Evolutionary conservation across 2,329 filamentous ascomycete species (phyloP).

Genomic region (Monosporascus sp.): DNA sequence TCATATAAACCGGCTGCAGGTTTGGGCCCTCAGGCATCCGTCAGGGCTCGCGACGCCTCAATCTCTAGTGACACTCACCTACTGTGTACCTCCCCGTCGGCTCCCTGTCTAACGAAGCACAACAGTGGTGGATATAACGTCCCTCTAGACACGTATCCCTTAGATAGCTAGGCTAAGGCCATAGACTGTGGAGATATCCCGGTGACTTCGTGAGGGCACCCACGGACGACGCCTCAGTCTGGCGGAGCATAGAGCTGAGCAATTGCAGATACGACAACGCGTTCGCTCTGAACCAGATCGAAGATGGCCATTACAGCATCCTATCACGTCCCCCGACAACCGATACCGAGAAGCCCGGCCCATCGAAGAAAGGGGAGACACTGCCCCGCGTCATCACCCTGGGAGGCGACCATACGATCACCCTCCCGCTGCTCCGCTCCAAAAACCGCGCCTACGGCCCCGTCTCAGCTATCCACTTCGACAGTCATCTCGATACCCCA

Average conservation of each 20-base stretch:
- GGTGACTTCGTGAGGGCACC: slow-evolving; percentile 66
- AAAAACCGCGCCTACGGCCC: slow-evolving; percentile 59
- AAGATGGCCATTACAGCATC: slow-evolving; percentile 75
- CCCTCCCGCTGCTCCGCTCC: slow-evolving; percentile 53
- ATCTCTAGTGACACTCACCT: slow-evolving; percentile 64
- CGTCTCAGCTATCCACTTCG: slow-evolving; percentile 58
- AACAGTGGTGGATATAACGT: slow-evolving; percentile 82
- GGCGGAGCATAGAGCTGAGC: too few species aligned
- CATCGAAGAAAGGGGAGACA: slow-evolving; percentile 68
- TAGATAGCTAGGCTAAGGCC: slow-evolving; percentile 75
- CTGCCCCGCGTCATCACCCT: slow-evolving; percentile 78
- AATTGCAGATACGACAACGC: slow-evolving; percentile 69
- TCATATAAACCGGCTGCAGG: slow-evolving; percentile 80
- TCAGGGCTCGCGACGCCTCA: slow-evolving; percentile 79
- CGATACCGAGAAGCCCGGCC: slow-evolving; percentile 60
- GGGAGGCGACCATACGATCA: slow-evolving; percentile 60
- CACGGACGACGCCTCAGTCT: too few species aligned
- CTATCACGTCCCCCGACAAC: slow-evolving; percentile 68
- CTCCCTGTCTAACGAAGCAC: slow-evolving; percentile 1
- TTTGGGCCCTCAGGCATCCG: slow-evolving; percentile 82
- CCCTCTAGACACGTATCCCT: slow-evolving; percentile 72
- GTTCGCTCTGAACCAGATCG: slow-evolving; percentile 78
- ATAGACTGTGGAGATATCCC: slow-evolving; percentile 82
- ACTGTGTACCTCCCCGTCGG: slow-evolving; percentile 29
- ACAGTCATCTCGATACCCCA: slow-evolving; percentile 58